These are phyloP conservation scores for Cadophora gregata DNA, from an alignment of 2,329 filamentous ascomycete species.

Conservation along the genomic window DNA sequence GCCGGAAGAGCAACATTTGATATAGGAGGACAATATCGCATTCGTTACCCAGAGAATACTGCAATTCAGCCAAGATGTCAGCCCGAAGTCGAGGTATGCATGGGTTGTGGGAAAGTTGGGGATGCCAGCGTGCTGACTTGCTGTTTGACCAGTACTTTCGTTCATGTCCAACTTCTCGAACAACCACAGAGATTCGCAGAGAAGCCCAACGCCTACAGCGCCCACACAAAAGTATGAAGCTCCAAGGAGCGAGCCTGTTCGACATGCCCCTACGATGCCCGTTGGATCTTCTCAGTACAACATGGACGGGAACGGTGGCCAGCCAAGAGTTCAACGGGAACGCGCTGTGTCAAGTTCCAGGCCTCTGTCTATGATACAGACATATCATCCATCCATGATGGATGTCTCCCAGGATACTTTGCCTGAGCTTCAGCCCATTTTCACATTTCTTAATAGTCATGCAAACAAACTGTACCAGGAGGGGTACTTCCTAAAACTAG, in stretches of 20 bases:
- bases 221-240: conserved; percentile 32
- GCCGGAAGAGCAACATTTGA: conserved; percentile 28
- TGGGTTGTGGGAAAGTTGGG: not conserved
- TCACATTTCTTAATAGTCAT: conserved; percentile 92
- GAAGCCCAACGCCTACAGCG: conserved; percentile 43
- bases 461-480: conserved; percentile 97
- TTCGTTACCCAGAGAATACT: conserved; percentile 29
- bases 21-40: conserved; percentile 21
- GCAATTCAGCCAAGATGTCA: conserved; percentile 41
- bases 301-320: conserved; percentile 33
- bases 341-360: conserved; percentile 63
- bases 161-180: conserved; percentile 84
- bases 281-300: conserved; percentile 25
- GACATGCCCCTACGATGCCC: conserved; percentile 48
- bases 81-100: conserved; percentile 45
- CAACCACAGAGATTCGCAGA: conserved; percentile 46
- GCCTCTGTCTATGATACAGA: conserved; percentile 84
- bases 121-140: conserved; percentile 7
- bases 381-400: conserved; percentile 85
- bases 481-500: conserved; percentile 95
- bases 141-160: conserved; percentile 69
- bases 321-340: conserved; percentile 46
- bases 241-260: conserved; percentile 34
- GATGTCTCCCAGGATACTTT: conserved; percentile 84
- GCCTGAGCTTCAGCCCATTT: conserved; percentile 92